Evolutionary conservation across 345 rosid species (phyloP).

Genomic region (thale cress (Arabidopsis thaliana)): TAIR10.1 NC_003074.8:19050501-19051000

Average conservation of each 20-base stretch:
- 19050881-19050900: slow-evolving; percentile 68
- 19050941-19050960: slow-evolving; percentile 51
- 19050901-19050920: slow-evolving; percentile 56
- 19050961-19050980: slow-evolving; percentile 62
- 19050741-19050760: slow-evolving; percentile 61
- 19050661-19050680: slow-evolving; percentile 62
- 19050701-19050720: slow-evolving; percentile 48
- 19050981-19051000: slow-evolving; percentile 54
- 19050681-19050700: slow-evolving; percentile 51
- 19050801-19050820: slow-evolving; percentile 54
- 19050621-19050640: slow-evolving; percentile 73
- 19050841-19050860: slow-evolving; percentile 41
- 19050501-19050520: slow-evolving; percentile 51
- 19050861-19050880: slow-evolving; percentile 43
- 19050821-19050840: slow-evolving; percentile 61
- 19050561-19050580: slow-evolving; percentile 72
- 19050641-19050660: slow-evolving; percentile 70
- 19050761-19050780: slow-evolving; percentile 53
- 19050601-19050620: slow-evolving; percentile 44
- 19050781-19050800: slow-evolving; percentile 75
- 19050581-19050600: slow-evolving; percentile 47
- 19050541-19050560: slow-evolving; percentile 62
- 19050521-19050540: slow-evolving; percentile 58
- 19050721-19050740: slow-evolving; percentile 67
- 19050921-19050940: slow-evolving; percentile 52